Evolutionary conservation across 805 yeast genomes (phyloP).

Genomic region (Ogataea trehaloabstinens): DNA sequence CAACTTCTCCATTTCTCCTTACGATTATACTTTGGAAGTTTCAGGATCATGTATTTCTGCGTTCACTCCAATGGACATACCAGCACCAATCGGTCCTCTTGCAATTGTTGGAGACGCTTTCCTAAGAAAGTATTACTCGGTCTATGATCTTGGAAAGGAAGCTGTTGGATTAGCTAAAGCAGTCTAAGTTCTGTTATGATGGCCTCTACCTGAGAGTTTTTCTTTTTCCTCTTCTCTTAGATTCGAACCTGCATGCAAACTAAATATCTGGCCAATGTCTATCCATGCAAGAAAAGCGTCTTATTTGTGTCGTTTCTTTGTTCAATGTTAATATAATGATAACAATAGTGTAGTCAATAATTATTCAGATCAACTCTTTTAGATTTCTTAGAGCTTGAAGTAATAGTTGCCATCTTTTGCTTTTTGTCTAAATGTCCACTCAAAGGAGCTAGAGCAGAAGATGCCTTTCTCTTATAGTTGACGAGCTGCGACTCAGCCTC

Average conservation of each 20-base stretch:
- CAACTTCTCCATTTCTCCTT: constrained; percentile 86
- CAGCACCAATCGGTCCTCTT: constrained; percentile 93
- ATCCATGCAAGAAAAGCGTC: no score
- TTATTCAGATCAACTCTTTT: constrained; percentile 25
- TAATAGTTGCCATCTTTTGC: constrained; percentile 3
- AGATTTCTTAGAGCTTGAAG: constrained; percentile 8
- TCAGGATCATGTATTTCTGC: constrained; percentile 96
- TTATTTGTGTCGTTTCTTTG: no score
- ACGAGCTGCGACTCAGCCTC: constrained; percentile 13
- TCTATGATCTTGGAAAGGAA: constrained; percentile 85
- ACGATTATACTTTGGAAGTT: constrained; percentile 91
- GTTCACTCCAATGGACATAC: constrained; percentile 96
- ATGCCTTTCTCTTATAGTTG: constrained; percentile 6
- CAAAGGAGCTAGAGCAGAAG: not conserved
- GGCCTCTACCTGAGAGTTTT: not conserved
- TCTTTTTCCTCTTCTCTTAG: no score
- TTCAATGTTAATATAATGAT: no score
- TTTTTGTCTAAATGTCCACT: constrained; percentile 7
- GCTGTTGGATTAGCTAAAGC: constrained; percentile 94
- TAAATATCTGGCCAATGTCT: no score
- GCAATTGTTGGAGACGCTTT: constrained; percentile 97
- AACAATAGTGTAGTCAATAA: no score
- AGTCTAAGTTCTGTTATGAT: constrained; percentile 42
- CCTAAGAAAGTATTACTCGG: constrained; percentile 91
- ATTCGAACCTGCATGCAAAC: no score